Evolutionary conservation across 495 filamentous ascomycete genomes (phyloP).

Genomic region (Alectoria sarmentosa): DNA sequence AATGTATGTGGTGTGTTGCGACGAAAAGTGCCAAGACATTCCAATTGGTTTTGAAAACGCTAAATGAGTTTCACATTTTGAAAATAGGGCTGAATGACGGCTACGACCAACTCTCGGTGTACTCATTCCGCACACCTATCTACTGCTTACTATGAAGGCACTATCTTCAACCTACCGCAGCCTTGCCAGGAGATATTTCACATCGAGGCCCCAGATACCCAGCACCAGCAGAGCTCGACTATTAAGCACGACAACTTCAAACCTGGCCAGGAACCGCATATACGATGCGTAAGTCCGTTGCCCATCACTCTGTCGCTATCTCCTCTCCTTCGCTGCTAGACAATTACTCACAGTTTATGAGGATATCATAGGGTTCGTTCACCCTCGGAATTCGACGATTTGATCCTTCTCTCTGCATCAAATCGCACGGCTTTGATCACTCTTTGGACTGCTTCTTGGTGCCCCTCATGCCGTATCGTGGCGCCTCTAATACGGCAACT

Average conservation of each 20-base stretch:
- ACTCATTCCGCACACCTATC: too few relatives aligned
- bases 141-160: neutral
- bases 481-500: slow-evolving; percentile 46
- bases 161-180: neutral
- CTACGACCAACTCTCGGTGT: neutral
- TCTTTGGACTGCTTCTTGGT: slow-evolving; percentile 63
- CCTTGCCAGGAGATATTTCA: neutral
- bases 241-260: neutral
- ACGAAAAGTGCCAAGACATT: too few relatives aligned
- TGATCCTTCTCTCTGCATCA: slow-evolving; percentile 52
- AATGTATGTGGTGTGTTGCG: too few relatives aligned
- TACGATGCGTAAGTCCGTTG: slow-evolving; percentile 16
- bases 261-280: slow-evolving; percentile 4
- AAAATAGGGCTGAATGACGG: neutral
- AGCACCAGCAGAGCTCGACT: neutral
- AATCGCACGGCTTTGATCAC: slow-evolving; percentile 55
- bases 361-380: slow-evolving; percentile 38
- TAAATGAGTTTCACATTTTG: too few relatives aligned
- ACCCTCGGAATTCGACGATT: slow-evolving; percentile 52
- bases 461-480: slow-evolving; percentile 50
- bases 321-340: neutral
- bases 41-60: too few relatives aligned
- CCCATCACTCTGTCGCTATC: slow-evolving; percentile 11
- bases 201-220: neutral
- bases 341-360: slow-evolving; percentile 12